phyloP scores from a whole-genome alignment of 768 basidiomycete species.

The Lactarius trivialis region DNA sequence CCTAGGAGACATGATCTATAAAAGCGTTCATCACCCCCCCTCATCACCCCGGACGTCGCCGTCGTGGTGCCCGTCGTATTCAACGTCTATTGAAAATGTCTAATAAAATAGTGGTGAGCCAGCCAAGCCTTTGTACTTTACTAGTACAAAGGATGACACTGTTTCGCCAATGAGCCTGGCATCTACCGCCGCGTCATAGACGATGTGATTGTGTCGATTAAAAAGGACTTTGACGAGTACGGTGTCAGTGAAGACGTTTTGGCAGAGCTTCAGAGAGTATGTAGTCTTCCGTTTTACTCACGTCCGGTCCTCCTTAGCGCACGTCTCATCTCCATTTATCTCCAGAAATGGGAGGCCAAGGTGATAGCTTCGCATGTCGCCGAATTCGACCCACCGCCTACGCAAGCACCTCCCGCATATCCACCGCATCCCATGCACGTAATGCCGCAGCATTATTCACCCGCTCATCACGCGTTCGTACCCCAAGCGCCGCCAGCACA shows the following conservation, averaged over 20 bases:
- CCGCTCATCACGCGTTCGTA: slow-evolving; percentile 33
- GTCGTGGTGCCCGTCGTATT: slow-evolving; percentile 27
- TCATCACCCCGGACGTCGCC: slow-evolving; percentile 32
- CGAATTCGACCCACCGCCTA: slow-evolving; percentile 66
- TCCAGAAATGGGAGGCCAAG: slow-evolving; percentile 94
- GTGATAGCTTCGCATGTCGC: slow-evolving; percentile 92
- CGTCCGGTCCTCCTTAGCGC: slow-evolving; percentile 19
- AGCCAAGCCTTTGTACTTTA: slow-evolving; percentile 52
- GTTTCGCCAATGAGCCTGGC: slow-evolving; percentile 60
- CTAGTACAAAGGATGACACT: slow-evolving; percentile 50
- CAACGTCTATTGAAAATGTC: slow-evolving; percentile 55
- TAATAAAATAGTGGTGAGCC: slow-evolving; percentile 98
- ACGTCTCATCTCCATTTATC: slow-evolving; percentile 11
- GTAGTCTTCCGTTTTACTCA: slow-evolving; percentile 31
- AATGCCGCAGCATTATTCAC: slow-evolving; percentile 30
- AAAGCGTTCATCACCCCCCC: slow-evolving; percentile 33
- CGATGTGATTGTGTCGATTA: slow-evolving; percentile 85
- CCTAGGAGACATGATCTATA: slow-evolving; percentile 35
- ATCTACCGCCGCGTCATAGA: slow-evolving; percentile 95
- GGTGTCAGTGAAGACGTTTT: slow-evolving; percentile 88
- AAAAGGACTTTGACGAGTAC: slow-evolving; percentile 93
- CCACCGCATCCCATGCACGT: slow-evolving; percentile 55
- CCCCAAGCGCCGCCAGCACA: slow-evolving; percentile 32
- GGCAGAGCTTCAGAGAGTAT: slow-evolving; percentile 80
- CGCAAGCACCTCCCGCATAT: slow-evolving; percentile 42